Base-by-base conservation (phyloP, 148 eudicot genomes). In the Rhododendron kiyosumense region DNA sequence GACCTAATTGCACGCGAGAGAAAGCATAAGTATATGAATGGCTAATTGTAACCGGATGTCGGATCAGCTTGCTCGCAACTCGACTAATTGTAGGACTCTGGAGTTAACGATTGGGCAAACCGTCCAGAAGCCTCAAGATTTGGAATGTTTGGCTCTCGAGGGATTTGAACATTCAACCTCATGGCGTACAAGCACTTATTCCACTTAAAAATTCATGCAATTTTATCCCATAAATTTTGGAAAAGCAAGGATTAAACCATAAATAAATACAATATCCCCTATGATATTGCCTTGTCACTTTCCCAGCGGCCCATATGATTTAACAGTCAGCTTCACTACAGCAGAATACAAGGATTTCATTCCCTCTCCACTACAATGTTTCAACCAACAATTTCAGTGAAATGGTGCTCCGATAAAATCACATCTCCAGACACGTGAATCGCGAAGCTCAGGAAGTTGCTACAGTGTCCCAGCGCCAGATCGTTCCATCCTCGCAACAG, bases 381-480 rank as follows among this genome's bases (percentile, higher is more conserved):
- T 36, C 65, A 63, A n/a, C 74, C 43, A n/a, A 20, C 24, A 41
- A 82, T 59, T 14, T 36, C 49, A 59, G 17, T 46, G 24, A 59
- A 18, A 12, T 34, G 48, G 74, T 38, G 28, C 83, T 54, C 36
- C 28, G 9, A 48, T 11, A 6, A 2, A 81, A 59, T 59, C 26
- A 6, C 24, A 2, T 36, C 65, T 14, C 14, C 24, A 22, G 6
- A 34, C 17, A 24, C 59, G 11, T 2, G 8, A 26, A 7, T 1
- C 2, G 3, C 48, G 24, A 65, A 30, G 59, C 30, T 86, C 76
- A 87, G 43, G 92, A 80, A 74, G 91, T 93, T 65, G 95, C 88
- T 34, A 93, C 92, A 4, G 88, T 92, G 87, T 97, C 99, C 99
- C 99, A 95, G 20, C 98, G 96, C 99, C 99, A 97, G 84, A 97